These are phyloP conservation scores for Hymenoscyphus salicellus DNA, from an alignment of 2,329 filamentous ascomycete species.

Conservation along the genomic window DNA sequence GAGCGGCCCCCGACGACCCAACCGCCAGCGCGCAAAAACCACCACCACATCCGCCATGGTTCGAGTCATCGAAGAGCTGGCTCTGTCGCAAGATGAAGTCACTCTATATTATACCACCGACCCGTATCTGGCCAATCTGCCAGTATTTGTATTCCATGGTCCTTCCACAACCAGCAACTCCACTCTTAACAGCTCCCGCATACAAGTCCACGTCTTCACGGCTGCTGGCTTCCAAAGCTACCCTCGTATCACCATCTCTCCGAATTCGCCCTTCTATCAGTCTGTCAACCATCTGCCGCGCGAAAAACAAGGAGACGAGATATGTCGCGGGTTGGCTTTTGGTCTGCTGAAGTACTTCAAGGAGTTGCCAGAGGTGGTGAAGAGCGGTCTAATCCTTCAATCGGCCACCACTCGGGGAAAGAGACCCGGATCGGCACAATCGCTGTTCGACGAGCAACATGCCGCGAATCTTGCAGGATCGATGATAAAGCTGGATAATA, in stretches of 20 bases:
- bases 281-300: constrained; percentile 87
- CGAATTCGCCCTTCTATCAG: constrained; percentile 84
- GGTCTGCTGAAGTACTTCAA: constrained; percentile 91
- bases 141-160: constrained; percentile 88
- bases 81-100: constrained; percentile 75
- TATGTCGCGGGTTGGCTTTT: constrained; percentile 87
- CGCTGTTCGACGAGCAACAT: constrained; percentile 86
- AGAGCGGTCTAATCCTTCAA: constrained; percentile 61
- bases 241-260: constrained; percentile 86
- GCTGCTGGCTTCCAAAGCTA: constrained; percentile 87
- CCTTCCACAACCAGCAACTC: constrained; percentile 86
- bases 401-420: constrained; percentile 44
- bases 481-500: constrained; percentile 79
- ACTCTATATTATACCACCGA: constrained; percentile 88
- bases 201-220: constrained; percentile 90
- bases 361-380: constrained; percentile 76
- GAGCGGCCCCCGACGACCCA: constrained; percentile 25
- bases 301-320: constrained; percentile 92
- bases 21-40: constrained; percentile 6
- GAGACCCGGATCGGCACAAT: constrained; percentile 57
- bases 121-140: constrained; percentile 73
- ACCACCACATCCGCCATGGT: constrained; percentile 60
- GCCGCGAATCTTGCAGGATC: constrained; percentile 83
- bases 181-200: constrained; percentile 83
- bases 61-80: constrained; percentile 72